A percentile compares a stretch with the other conserved stretches of the same genome.
phyloP scores from a whole-genome alignment of 257 asterid species.

The Rubia yunnanensis region DNA sequence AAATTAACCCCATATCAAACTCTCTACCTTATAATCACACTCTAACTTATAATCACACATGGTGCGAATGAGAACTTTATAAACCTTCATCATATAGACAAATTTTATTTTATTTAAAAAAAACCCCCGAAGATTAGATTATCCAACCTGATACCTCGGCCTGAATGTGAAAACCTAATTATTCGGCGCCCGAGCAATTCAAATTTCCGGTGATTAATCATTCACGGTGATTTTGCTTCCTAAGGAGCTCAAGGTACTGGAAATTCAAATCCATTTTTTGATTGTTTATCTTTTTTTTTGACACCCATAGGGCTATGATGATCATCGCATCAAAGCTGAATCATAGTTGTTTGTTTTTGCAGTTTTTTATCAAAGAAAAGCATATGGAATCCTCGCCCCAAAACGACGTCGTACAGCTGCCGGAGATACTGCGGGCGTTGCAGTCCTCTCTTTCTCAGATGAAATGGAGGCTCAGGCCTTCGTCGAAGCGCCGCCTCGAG shows the following conservation, averaged over 20 bases:
- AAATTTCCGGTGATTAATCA: neutral
- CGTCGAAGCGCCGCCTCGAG: constrained; percentile 72
- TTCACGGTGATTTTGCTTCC: no score
- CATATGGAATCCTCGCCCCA: constrained; percentile 1
- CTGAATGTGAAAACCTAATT: neutral
- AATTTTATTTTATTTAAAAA: no score
- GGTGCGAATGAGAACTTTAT: no score
- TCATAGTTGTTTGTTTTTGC: no score
- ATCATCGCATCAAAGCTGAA: neutral
- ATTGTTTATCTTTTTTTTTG: no score
- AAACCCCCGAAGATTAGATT: no score
- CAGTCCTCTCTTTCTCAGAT: constrained; percentile 49
- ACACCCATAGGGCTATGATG: neutral
- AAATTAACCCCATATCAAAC: no score
- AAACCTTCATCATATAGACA: no score
- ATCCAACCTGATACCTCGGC: neutral
- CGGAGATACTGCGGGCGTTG: constrained; percentile 36
- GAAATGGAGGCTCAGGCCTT: constrained; percentile 65
- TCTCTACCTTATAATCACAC: no score
- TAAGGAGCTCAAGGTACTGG: neutral
- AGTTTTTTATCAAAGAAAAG: no score
- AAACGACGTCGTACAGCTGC: constrained; percentile 25
- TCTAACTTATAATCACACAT: no score
- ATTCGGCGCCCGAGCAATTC: neutral
- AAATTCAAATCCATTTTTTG: neutral